Evolutionary conservation across 768 basidiomycete genomes (phyloP).

Genomic region (Amanita muscaria): DNA sequence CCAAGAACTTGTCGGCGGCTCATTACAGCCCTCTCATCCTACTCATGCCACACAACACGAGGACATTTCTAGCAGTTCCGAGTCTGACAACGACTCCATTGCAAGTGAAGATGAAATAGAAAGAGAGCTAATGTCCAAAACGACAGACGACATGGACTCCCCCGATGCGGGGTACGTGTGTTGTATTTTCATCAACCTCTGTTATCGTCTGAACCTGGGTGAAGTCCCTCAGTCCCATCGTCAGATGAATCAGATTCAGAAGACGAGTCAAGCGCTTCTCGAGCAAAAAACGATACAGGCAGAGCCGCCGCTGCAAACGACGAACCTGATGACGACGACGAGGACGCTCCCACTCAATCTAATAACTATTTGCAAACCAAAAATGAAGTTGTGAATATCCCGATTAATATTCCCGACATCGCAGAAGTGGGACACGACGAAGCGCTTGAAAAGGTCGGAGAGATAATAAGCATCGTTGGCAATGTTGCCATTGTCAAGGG

Average conservation of each 20-base stretch:
- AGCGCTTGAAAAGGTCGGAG: constrained; percentile 64
- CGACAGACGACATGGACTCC: constrained; percentile 28
- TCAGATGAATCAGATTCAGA: constrained; percentile 28
- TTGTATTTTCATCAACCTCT: constrained; percentile 11
- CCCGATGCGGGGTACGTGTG: constrained; percentile 15
- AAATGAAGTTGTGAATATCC: constrained; percentile 56
- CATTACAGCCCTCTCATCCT: constrained; percentile 9
- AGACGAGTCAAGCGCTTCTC: constrained; percentile 6
- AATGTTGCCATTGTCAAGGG: constrained; percentile 71
- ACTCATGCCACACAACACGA: constrained; percentile 11
- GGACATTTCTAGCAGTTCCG: constrained; percentile 41
- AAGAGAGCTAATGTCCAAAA: constrained; percentile 38
- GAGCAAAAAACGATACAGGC: constrained; percentile 11
- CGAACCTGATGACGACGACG: constrained; percentile 52
- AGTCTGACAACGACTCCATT: constrained; percentile 29
- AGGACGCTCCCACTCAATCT: constrained; percentile 31
- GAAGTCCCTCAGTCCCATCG: constrained; percentile 25
- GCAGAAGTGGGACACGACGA: constrained; percentile 58
- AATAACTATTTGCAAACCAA: constrained; percentile 50
- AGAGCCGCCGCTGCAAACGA: constrained; percentile 13
- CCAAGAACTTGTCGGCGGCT: constrained; percentile 46
- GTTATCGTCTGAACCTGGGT: too few species aligned
- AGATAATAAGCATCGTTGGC: constrained; percentile 67
- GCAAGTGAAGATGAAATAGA: constrained; percentile 71
- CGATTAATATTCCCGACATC: constrained; percentile 54